Conservation (phyloP, 139 green algal genomes). For the Auxenochlorella pyrenoidosa region DNA sequence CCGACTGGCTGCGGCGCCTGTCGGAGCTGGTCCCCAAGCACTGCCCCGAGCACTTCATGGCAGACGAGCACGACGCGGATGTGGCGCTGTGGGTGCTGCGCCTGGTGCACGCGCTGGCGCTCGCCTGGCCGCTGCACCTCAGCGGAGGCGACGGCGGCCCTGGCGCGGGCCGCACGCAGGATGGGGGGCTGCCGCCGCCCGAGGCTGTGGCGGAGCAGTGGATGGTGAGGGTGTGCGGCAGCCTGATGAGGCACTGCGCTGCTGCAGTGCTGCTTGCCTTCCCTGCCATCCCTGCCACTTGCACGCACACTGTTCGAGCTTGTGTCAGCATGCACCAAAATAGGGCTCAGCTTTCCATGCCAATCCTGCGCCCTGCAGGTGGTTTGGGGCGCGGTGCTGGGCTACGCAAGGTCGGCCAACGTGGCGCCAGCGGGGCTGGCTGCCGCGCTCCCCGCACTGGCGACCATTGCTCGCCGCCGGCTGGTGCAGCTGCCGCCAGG, state of each 20-base stretch:
- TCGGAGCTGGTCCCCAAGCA: not conserved
- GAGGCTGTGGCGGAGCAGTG: slow-evolving; percentile 4
- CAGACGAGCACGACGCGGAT: slow-evolving; percentile 18
- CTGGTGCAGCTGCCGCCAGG: slow-evolving; percentile 32
- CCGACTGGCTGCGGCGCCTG: slow-evolving; percentile 32
- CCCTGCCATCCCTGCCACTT: too few relatives aligned
- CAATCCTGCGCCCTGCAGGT: not conserved
- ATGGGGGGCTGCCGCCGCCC: not conserved
- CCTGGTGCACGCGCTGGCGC: slow-evolving; percentile 40
- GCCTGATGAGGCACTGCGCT: not conserved
- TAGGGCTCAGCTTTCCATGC: not conserved
- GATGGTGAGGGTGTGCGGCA: not conserved
- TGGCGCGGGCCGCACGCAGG: not conserved
- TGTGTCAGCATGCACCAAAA: not conserved
- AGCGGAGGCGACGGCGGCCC: not conserved
- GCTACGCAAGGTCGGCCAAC: slow-evolving; percentile 8
- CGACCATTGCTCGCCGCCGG: not conserved
- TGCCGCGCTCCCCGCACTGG: not conserved
- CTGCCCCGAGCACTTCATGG: slow-evolving; percentile 12
- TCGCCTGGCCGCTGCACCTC: slow-evolving; percentile 45
- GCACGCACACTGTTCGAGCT: too few relatives aligned
- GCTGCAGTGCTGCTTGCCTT: too few relatives aligned
- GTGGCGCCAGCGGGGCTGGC: not conserved
- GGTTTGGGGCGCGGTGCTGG: slow-evolving; percentile 23
- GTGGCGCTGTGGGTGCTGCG: slow-evolving; percentile 50